These are phyloP conservation scores for Macrophomina phaseolina DNA, from an alignment of 2,329 filamentous ascomycete species.

Conservation along the genomic window DNA sequence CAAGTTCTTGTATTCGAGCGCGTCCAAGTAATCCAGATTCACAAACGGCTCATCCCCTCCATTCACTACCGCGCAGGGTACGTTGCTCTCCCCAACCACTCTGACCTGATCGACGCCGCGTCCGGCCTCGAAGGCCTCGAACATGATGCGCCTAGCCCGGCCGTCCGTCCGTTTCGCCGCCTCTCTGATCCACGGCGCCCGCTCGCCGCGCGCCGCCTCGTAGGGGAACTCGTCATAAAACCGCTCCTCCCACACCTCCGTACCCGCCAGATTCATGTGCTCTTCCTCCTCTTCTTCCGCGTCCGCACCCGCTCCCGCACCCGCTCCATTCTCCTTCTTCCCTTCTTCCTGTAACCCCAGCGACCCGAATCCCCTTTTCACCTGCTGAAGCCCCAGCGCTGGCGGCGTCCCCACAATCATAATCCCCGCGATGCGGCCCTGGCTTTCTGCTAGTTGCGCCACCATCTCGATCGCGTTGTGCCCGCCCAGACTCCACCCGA, in stretches of 20 bases:
- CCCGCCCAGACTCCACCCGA: slow-evolving; percentile 44
- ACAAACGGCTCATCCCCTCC: slow-evolving; percentile 40
- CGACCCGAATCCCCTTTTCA: slow-evolving; percentile 29
- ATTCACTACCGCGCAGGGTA: slow-evolving; percentile 39
- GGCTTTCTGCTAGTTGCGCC: neutral
- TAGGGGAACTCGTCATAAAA: slow-evolving; percentile 29
- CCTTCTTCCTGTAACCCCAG: slow-evolving; percentile 30
- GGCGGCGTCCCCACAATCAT: slow-evolving; percentile 41
- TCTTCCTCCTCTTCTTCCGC: neutral
- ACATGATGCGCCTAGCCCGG: slow-evolving; percentile 36
- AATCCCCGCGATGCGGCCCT: slow-evolving; percentile 32
- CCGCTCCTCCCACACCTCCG: neutral
- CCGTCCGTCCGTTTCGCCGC: slow-evolving; percentile 38
- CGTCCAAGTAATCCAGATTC: slow-evolving; percentile 40
- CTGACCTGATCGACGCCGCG: slow-evolving; percentile 35
- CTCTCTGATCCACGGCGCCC: slow-evolving; percentile 38
- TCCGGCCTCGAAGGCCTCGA: slow-evolving; percentile 30
- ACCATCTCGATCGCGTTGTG: slow-evolving; percentile 42
- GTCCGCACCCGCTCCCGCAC: neutral
- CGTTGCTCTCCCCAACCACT: slow-evolving; percentile 33
- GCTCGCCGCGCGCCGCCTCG: slow-evolving; percentile 30
- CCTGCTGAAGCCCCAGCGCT: slow-evolving; percentile 34
- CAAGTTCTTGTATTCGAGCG: slow-evolving; percentile 35
- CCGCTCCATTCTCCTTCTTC: slow-evolving; percentile 32
- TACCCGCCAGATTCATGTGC: slow-evolving; percentile 9